Base-by-base conservation (phyloP, 1,284 basidiomycete genomes). In the Polyporus tsugae region DNA sequence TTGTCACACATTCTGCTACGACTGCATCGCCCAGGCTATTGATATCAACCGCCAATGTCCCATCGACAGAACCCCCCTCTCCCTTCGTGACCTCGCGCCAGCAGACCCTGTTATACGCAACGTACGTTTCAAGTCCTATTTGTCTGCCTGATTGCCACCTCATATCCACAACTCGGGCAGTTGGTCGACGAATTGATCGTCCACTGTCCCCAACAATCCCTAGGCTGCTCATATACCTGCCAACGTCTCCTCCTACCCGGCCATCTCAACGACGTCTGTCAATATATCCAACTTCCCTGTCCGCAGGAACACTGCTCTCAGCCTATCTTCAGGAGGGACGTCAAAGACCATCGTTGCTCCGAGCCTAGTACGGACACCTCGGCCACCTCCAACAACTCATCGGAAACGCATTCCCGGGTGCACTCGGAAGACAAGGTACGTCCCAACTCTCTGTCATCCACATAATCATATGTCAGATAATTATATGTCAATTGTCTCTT, bases 161-260 rank as follows among this genome's bases (percentile, higher is more conserved):
- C 29, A 55, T 55, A 68, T 78, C 57, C 73, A 65, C 60, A 6
- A n/a, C 64, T 63, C 15, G 62, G 36, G 33, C 72, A 95, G 93
- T 89, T 96, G 74, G 92, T 95, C 49, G 94, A 96, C 73, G 95
- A 96, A 81, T 84, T 96, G 53, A 68, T 87, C 36, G 93, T 96
- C 0, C 87, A 90, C 75, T 96, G 95, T 78, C 84, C 87, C 10
- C 82, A 91, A 68, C 81, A 82, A 29, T 71, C 76, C 17, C 80
- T 82, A 6, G 93, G 92, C 1, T 96, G 94, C 77, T 77, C 79
- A 4, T 79, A 87, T 76, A 89, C 86, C 15, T 89, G 88, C 75
- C 90, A 96, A 78, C 82, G 94, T 39, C 91, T 93, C 70, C 78
- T 90, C n/a, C 80, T 95, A 22, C 80, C 86, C 2, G 74, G 82